These are phyloP conservation scores for Discostella stelligera DNA, from an alignment of 352 stramenopile species.

Conservation along the genomic window DNA sequence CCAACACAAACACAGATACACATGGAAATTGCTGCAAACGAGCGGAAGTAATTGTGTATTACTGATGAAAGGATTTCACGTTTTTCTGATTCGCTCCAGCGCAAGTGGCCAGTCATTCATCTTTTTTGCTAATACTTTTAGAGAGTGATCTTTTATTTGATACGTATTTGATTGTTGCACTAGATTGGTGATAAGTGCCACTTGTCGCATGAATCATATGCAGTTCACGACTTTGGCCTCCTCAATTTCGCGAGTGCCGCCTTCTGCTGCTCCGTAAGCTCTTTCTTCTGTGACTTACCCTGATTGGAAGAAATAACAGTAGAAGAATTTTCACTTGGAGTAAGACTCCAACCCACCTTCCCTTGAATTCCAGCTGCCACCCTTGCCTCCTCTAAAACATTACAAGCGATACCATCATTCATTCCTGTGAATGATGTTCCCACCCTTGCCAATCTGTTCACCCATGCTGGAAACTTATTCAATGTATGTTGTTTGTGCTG, in stretches of 20 bases:
- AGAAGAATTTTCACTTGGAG: constrained; percentile 7
- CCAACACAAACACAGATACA: constrained; percentile 83
- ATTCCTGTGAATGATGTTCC: constrained; percentile 41
- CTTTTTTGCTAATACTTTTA: neutral
- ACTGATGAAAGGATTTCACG: neutral
- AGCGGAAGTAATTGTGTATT: constrained; percentile 19
- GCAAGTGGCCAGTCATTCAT: neutral
- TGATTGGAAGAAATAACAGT: constrained; percentile 1
- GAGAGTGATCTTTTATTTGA: neutral
- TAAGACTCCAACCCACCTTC: constrained; percentile 45
- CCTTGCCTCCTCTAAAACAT: constrained; percentile 43
- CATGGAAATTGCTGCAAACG: constrained; percentile 68
- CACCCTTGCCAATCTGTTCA: constrained; percentile 64
- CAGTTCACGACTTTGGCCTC: constrained; percentile 9
- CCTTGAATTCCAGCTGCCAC: constrained; percentile 35
- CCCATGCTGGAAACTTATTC: constrained; percentile 56
- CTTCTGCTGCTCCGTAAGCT: constrained; percentile 59
- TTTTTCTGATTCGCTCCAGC: neutral
- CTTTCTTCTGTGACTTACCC: constrained; percentile 42
- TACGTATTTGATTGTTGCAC: no score
- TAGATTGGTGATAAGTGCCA: no score
- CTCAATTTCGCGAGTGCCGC: constrained; percentile 52
- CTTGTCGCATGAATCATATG: no score
- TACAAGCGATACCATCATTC: constrained; percentile 44
- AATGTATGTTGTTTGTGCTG: constrained; percentile 23